Evolutionary conservation across 306 rosid genomes (phyloP), one percentile per base, ranked within the genome.

Genomic region (Rosa multiflora): DNA sequence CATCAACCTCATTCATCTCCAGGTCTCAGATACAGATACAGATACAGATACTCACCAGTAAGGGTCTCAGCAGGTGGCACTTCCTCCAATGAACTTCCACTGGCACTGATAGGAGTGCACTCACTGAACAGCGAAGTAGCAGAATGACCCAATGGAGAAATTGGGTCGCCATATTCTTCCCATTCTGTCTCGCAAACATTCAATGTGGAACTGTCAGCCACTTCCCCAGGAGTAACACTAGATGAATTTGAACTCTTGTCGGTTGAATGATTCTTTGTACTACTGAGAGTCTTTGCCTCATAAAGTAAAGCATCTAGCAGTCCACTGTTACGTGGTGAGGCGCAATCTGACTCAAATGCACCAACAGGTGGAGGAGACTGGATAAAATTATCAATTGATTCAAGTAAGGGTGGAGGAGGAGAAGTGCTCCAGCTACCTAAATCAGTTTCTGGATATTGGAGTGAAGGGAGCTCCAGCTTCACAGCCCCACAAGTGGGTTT

Each of bases 401-500:
- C 97, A 6, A 86, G 88, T 79, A 89, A 79, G 63, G 93, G 84
- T 56, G 81, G 91, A 2, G 86, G 87, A 78, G 92, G 83, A 85
- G 92, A 82, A 80, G 86, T 80, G 62, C 88, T 91, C 98, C 97
- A 91, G 87, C 89, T 84, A 81, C 95, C 80, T 80, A 92, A 86
- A 85, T 96, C 98, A 85, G 91, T 84, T 84, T 93, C 91, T 80
- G 94, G 80, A 96, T 88, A 90, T 96, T 96, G 99, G 99, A 93
- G 91, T 93, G 99, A 96, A 96, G 99, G 99, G 98, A 96, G 99
- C 98, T 96, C 99, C 86, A 76, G 85, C 98, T 95, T 93, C 98
- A 81, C 87, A 73, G 89, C 85, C 94, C 88, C 92, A 51, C 42
- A 80, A 77, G 82, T 56, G 80, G 97, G 92, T 93, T 78, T 80